These are phyloP conservation scores for Albizia julibrissin DNA, from an alignment of 306 rosid genomes.

Conservation along the genomic window DNA sequence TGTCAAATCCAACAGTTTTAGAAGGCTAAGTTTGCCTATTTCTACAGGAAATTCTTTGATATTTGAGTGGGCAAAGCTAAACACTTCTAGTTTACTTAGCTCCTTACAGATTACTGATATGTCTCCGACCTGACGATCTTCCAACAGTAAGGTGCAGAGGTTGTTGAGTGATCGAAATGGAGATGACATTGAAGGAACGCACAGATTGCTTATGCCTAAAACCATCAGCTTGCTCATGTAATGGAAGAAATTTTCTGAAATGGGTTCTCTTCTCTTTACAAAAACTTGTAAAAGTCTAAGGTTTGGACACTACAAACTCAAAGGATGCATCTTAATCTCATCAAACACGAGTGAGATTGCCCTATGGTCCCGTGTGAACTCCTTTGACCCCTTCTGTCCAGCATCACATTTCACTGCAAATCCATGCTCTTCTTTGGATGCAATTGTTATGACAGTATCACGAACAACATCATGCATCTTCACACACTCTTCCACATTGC, in stretches of 20 bases:
- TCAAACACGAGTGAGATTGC: conserved; percentile 21
- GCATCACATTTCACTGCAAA: background rate
- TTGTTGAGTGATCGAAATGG: background rate
- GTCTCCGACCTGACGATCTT: conserved; percentile 29
- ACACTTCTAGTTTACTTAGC: conserved; percentile 21
- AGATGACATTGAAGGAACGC: background rate
- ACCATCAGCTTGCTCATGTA: conserved; percentile 17
- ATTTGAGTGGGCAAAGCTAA: conserved; percentile 34
- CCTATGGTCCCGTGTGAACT: background rate
- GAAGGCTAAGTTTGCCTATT: conserved; percentile 24
- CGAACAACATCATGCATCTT: conserved; percentile 39
- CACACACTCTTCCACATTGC: conserved; percentile 22
- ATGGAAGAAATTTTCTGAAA: conserved; percentile 4
- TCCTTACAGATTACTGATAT: conserved; percentile 28
- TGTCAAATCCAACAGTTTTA: conserved; percentile 34
- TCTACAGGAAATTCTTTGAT: conserved; percentile 26
- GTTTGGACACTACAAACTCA: background rate
- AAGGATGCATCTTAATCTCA: background rate
- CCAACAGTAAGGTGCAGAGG: conserved; percentile 11
- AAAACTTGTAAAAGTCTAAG: conserved; percentile 12
- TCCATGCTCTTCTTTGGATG: background rate
- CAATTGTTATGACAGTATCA: conserved; percentile 25
- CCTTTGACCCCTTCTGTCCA: background rate
- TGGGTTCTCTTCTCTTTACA: background rate
- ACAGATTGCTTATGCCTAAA: background rate